Conservation (phyloP, 352 stramenopile species). For the Phytophthora palmivora region DNA sequence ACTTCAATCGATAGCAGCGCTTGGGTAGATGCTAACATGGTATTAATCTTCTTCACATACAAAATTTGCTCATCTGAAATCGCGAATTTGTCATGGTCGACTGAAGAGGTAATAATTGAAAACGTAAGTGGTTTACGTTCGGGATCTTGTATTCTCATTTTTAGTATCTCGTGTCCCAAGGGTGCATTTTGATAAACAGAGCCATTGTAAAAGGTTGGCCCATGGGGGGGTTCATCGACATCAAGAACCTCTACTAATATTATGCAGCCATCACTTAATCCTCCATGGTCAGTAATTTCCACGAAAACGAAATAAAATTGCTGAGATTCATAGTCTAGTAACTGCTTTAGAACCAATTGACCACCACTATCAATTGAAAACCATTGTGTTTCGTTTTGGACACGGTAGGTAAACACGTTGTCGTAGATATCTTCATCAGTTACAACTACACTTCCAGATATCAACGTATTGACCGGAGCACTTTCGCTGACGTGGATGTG, state of each 20-base stretch:
- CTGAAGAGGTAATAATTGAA: constrained; percentile 13
- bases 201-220: constrained; percentile 38
- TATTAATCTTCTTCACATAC: constrained; percentile 15
- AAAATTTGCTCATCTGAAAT: constrained; percentile 28
- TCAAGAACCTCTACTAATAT: constrained; percentile 47
- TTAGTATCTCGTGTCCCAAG: constrained; percentile 19
- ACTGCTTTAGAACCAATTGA: constrained; percentile 34
- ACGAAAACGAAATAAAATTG: constrained; percentile 35
- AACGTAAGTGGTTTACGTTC: constrained; percentile 20
- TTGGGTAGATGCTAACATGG: constrained; percentile 1
- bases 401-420: constrained; percentile 23
- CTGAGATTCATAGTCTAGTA: constrained; percentile 49
- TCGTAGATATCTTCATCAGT: constrained; percentile 33
- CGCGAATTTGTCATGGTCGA: constrained; percentile 6
- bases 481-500: constrained; percentile 30
- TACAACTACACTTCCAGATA: constrained; percentile 11
- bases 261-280: constrained; percentile 45
- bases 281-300: constrained; percentile 39
- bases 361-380: constrained; percentile 47
- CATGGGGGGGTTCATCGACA: constrained; percentile 47
- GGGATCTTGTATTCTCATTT: constrained; percentile 26
- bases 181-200: constrained; percentile 35
- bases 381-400: constrained; percentile 24
- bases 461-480: constrained; percentile 16
- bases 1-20: constrained; percentile 23